Evolutionary conservation across 1,284 basidiomycete genomes (phyloP).

Genomic region (Mycosarcoma mackinlayi): DNA sequence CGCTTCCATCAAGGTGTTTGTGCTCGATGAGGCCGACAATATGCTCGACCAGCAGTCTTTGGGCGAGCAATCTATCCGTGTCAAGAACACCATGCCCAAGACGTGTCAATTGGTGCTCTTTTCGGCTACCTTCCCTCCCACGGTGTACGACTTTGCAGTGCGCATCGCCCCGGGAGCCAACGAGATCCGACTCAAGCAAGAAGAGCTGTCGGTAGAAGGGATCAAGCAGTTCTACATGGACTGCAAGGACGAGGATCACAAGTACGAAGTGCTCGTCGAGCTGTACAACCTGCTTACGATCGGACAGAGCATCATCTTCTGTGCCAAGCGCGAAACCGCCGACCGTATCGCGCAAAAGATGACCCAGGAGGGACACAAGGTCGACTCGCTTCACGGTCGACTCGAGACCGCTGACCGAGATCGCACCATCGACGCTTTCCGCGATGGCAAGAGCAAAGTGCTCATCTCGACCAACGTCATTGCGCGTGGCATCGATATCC

Average conservation of each 20-base stretch:
- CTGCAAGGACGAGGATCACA: slow-evolving; percentile 80
- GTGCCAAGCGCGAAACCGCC: slow-evolving; percentile 83
- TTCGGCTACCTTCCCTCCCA: slow-evolving; percentile 96
- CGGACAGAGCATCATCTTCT: slow-evolving; percentile 95
- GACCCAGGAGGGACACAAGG: slow-evolving; percentile 92
- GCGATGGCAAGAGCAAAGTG: slow-evolving; percentile 95
- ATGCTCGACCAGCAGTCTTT: slow-evolving; percentile 96
- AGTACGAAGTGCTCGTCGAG: slow-evolving; percentile 93
- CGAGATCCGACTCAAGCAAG: slow-evolving; percentile 93
- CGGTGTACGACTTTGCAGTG: slow-evolving; percentile 86
- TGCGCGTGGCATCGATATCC: slow-evolving; percentile 96
- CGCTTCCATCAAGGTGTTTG: slow-evolving; percentile 87
- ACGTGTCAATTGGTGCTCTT: slow-evolving; percentile 90
- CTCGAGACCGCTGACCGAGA: slow-evolving; percentile 91
- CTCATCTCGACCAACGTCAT: slow-evolving; percentile 99
- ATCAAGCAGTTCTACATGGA: slow-evolving; percentile 99
- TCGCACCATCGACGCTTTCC: slow-evolving; percentile 90
- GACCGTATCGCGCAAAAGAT: slow-evolving; percentile 91
- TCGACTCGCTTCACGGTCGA: slow-evolving; percentile 93
- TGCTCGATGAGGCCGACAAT: slow-evolving; percentile 98
- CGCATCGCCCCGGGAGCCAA: slow-evolving; percentile 95
- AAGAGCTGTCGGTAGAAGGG: slow-evolving; percentile 91
- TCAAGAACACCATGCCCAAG: slow-evolving; percentile 82
- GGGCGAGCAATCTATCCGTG: slow-evolving; percentile 93
- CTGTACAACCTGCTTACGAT: slow-evolving; percentile 92